A percentile compares a stretch with the other conserved stretches of the same genome.
phyloP scores from a whole-genome alignment of 1,284 basidiomycete genomes.

The Apiotrichum laibachii region DNA sequence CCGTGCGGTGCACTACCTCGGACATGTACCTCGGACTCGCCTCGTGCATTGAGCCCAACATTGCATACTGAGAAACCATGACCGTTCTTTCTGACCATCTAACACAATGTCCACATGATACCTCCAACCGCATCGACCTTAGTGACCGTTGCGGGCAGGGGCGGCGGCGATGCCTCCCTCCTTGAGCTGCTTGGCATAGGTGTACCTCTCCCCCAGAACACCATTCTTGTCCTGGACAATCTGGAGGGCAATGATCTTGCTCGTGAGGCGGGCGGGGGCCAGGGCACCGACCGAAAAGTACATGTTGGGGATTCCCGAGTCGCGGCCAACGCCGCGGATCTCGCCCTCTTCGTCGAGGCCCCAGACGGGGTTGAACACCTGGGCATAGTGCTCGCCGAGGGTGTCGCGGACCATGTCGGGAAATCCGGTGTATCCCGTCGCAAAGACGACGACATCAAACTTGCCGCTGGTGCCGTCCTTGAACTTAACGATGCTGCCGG shows the following conservation, averaged over 20 bases:
- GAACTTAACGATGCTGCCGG: conserved; percentile 61
- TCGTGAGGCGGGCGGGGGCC: conserved; percentile 59
- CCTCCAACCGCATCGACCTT: background rate
- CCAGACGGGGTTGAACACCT: conserved; percentile 58
- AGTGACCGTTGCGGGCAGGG: background rate
- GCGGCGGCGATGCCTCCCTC: conserved; percentile 9
- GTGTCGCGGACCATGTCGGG: conserved; percentile 54
- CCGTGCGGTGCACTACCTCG: too few species aligned
- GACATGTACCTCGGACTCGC: too few species aligned
- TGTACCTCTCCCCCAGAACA: conserved; percentile 11
- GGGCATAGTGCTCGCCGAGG: conserved; percentile 56
- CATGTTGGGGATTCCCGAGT: conserved; percentile 54
- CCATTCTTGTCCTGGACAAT: conserved; percentile 62
- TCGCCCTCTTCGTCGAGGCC: conserved; percentile 61
- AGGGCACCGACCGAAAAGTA: conserved; percentile 54
- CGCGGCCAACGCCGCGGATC: conserved; percentile 57
- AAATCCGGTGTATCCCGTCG: conserved; percentile 58
- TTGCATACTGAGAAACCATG: background rate
- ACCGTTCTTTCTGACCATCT: background rate
- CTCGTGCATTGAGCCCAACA: too few species aligned
- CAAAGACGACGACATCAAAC: conserved; percentile 67
- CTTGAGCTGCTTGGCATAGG: conserved; percentile 31
- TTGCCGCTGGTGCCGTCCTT: conserved; percentile 63
- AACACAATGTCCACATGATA: too few species aligned
- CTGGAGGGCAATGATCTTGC: conserved; percentile 62